These are phyloP conservation scores for Leccinum broughii DNA, from an alignment of 768 basidiomycete genomes.

Conservation along the genomic window DNA sequence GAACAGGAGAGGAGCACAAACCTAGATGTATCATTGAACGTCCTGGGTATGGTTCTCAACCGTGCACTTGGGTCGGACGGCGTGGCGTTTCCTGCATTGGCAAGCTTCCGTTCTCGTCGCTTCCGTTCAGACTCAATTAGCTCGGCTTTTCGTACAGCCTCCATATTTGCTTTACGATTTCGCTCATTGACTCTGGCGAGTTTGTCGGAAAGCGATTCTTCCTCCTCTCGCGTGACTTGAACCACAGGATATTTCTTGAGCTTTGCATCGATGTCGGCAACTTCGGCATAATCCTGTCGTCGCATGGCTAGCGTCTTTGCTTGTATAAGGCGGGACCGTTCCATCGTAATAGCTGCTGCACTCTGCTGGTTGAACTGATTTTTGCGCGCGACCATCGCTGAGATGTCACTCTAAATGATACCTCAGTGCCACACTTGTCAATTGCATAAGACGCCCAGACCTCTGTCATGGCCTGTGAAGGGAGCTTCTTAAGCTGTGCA, in stretches of 20 bases:
- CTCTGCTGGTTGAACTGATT: constrained; percentile 40
- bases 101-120: constrained; percentile 63
- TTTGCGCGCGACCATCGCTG: constrained; percentile 75
- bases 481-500: constrained; percentile 58
- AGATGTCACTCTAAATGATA: constrained; percentile 68
- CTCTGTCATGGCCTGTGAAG: constrained; percentile 73
- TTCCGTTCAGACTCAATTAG: constrained; percentile 67
- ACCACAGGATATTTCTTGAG: constrained; percentile 50
- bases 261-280: constrained; percentile 59
- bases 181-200: constrained; percentile 86
- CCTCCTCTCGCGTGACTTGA: constrained; percentile 26
- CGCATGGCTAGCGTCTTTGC: constrained; percentile 73
- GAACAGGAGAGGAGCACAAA: constrained; percentile 34
- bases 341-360: constrained; percentile 42
- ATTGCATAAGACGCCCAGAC: constrained; percentile 40
- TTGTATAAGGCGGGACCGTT: constrained; percentile 67
- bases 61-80: constrained; percentile 66
- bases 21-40: constrained; percentile 62
- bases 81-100: constrained; percentile 39
- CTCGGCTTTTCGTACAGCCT: constrained; percentile 78
- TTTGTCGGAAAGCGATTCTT: constrained; percentile 42
- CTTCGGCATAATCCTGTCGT: constrained; percentile 68
- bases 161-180: constrained; percentile 82
- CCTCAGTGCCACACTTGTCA: constrained; percentile 11
- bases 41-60: constrained; percentile 61